Evolutionary conservation across 73 alveolate genomes (phyloP).

Genomic region (Paramecium primaurelia): DNA sequence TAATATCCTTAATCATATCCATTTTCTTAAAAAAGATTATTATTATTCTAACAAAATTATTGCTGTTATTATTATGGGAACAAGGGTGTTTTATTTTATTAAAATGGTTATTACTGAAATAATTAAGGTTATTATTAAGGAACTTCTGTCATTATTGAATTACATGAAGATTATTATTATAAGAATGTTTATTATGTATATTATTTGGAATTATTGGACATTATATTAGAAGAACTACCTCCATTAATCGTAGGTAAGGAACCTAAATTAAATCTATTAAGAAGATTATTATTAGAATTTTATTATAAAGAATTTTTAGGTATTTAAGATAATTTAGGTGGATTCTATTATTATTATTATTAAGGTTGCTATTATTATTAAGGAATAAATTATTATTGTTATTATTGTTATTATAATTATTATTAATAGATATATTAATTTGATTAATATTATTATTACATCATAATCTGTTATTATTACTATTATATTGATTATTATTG

Average conservation of each 20-base stretch:
- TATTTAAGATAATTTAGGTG: background rate
- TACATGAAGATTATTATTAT: background rate
- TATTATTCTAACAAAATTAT: background rate
- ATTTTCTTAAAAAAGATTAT: background rate
- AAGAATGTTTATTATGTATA: background rate
- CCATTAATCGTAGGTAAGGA: background rate
- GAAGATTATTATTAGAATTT: background rate
- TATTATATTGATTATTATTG: background rate
- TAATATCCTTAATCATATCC: background rate
- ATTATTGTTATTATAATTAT: background rate
- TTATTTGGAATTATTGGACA: background rate
- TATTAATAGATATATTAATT: background rate
- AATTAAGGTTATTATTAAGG: background rate
- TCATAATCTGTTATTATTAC: background rate
- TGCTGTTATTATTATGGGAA: background rate
- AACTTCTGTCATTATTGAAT: background rate
- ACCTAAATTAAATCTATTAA: slow-evolving; percentile 2
- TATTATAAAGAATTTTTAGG: background rate
- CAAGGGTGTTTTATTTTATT: background rate
- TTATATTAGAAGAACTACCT: background rate
- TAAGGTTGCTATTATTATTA: background rate
- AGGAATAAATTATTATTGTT: background rate
- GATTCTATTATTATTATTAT: background rate
- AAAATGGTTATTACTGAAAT: background rate
- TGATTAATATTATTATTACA: background rate